Evolutionary conservation across 768 basidiomycete genomes (phyloP), one percentile per base, ranked within the genome.

Genomic region (Hygrophoropsis aurantiaca): DNA sequence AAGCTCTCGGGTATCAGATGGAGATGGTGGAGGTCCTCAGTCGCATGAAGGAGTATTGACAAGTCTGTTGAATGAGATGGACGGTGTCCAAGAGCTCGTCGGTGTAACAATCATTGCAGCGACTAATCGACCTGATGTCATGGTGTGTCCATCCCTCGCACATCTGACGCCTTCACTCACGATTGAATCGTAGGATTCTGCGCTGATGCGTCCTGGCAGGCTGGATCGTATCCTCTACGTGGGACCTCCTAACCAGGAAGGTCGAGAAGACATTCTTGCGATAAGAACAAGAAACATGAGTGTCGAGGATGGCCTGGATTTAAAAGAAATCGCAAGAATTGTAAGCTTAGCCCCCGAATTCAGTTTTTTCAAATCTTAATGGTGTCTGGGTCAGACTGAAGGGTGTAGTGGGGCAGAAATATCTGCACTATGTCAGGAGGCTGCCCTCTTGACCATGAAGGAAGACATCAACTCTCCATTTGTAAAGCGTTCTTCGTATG

Each of bases 321-420:
- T 93, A 13, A 64, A 71, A 2, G 72, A 76, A 45, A 78, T 98
- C 34, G 93, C 92, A 3, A 37, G 63, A 37, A 68, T 92, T 67
- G 94, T 94, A 58, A 51, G 74, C 61, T 47, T n/a, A 36, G 20
- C 4, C 10, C 23, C 18, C 11, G 10, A 11, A 19, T 20, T 23
- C 7, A 5, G 10, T n/a, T 9, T 46, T 35, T 19, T 8, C 13
- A 25, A 25, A 36, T 1, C 3, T n/a, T 51, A 43, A 47, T 32
- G 8, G 7, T 36, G 10, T 9, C 18, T 42, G 47, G 26, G 11
- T 9, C 58, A 98, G 97, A 89, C 94, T 1, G 84, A 88, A 9
- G 97, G 95, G 1, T 99, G 93, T 62, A 98, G 94, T 16, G 97
- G 97, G 4, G 97, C 97, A 5, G 97, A 99, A 65, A 83, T 98